Evolutionary conservation across 2,329 filamentous ascomycete species (phyloP).

Genomic region (Ophiostoma himal-ulmi): DNA sequence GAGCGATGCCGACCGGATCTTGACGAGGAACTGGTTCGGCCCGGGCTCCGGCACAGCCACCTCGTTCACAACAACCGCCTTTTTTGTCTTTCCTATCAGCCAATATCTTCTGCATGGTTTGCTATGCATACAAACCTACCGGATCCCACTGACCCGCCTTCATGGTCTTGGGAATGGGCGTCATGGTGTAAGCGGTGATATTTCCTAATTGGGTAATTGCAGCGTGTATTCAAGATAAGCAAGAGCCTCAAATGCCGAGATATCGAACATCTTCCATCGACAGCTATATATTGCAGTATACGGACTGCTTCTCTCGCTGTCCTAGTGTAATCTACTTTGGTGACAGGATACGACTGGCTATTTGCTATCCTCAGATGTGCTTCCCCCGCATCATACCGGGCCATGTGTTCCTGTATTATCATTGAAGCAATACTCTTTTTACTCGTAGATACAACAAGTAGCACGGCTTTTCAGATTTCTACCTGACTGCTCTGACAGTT

Average conservation of each 20-base stretch:
- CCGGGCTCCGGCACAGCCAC: conserved; percentile 40
- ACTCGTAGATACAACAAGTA: too few species aligned
- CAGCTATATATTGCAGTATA: background rate
- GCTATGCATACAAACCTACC: background rate
- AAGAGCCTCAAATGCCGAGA: background rate
- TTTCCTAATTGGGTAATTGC: background rate
- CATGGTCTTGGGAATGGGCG: conserved; percentile 26
- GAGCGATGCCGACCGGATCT: conserved; percentile 34
- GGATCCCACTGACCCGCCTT: conserved; percentile 26
- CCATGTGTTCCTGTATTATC: too few species aligned
- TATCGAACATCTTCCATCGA: background rate
- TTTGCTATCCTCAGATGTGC: too few species aligned
- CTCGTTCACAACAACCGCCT: conserved; percentile 32
- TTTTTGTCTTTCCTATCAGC: conserved; percentile 8
- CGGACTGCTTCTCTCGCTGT: too few species aligned
- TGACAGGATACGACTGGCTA: too few species aligned
- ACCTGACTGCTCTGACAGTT: too few species aligned
- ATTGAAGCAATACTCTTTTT: too few species aligned
- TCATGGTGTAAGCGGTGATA: conserved; percentile 4
- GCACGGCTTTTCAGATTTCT: too few species aligned
- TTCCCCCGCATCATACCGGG: too few species aligned
- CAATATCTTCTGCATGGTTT: background rate
- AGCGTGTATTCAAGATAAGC: background rate
- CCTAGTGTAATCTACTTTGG: too few species aligned
- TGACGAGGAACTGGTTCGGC: conserved; percentile 38